phyloP scores from a whole-genome alignment of 257 asterid species.

The Solanum sejunctum region DNA sequence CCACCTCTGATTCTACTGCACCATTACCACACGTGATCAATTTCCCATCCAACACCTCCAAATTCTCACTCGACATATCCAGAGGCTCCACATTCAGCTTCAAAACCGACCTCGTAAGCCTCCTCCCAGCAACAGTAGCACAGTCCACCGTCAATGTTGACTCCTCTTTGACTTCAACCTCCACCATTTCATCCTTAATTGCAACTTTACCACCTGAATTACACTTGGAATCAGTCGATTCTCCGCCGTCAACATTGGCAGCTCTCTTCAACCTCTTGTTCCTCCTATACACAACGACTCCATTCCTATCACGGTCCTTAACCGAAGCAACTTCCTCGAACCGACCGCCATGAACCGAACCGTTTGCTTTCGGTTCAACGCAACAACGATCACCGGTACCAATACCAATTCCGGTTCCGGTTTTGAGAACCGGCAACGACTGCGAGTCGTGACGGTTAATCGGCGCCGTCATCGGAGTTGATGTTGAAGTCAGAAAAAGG shows the following conservation, averaged over 20 bases:
- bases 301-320: conserved; percentile 43
- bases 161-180: conserved; percentile 56
- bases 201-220: background rate
- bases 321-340: conserved; percentile 13
- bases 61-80: conserved; percentile 22
- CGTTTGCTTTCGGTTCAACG: conserved; percentile 17
- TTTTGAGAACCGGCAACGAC: background rate
- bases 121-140: conserved; percentile 12
- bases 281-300: conserved; percentile 56
- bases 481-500: background rate
- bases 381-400: background rate
- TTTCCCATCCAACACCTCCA: conserved; percentile 5
- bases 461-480: background rate
- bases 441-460: background rate
- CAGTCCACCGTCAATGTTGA: background rate
- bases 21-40: background rate
- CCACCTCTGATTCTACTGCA: conserved; percentile 43
- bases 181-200: conserved; percentile 23
- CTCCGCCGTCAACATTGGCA: background rate
- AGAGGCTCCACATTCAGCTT: conserved; percentile 17
- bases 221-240: background rate
- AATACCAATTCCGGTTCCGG: background rate
- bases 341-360: conserved; percentile 20
- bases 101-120: conserved; percentile 49
- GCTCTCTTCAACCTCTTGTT: conserved; percentile 44